Base-by-base conservation (phyloP, 805 yeast genomes). In the Wickerhamia fluorescens region DNA sequence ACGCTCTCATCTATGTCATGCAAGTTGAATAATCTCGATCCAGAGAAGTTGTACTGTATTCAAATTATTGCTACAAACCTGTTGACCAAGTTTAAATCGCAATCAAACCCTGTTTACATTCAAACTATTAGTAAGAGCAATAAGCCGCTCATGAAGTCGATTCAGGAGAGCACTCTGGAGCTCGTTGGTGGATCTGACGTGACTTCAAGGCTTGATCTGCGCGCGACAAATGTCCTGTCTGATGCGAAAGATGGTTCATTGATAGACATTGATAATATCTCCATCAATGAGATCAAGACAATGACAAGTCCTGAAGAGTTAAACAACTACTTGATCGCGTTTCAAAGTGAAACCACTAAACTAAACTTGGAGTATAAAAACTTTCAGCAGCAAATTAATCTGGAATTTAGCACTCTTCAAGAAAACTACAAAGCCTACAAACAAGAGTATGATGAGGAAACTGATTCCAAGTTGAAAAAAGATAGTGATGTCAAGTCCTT, bases 41-140 rank as follows among this genome's bases (percentile, higher is more conserved):
- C 48, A 6, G 41, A 44, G 18, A 44, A 45, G 13, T 16, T 57
- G 12, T 63, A 62, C 38, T 56, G 52, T 33, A 45, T 63, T 21
- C 59, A 58, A 28, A 45, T 63, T 15, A 42, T 57, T 12, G 67
- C 66, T 5, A 47, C 58, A 20, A 61, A 62, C 31, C 44, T 52
- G 16, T 24, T 49, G 14, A 59, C 54, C 31, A 56, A 56, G 31
- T 63, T 55, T 37, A 35, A 56, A 14, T 50, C 63, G 7, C 56
- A 55, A 35, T 49, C 58, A 6, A 34, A 44, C 7, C 49, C 64
- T 1, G 53, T 61, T 5, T 58, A 35, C 29, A 46, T 61, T 20
- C 53, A 53, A 24, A 56, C 66, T 3, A 26, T 38, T 9, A 27
- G 12, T 26, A 18, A 12, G 28, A 29, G 13, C 27, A 14, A 16